Evolutionary conservation across 495 filamentous ascomycete genomes (phyloP), one percentile per base, ranked within the genome.

Genomic region (Cladorrhinum samala): DNA sequence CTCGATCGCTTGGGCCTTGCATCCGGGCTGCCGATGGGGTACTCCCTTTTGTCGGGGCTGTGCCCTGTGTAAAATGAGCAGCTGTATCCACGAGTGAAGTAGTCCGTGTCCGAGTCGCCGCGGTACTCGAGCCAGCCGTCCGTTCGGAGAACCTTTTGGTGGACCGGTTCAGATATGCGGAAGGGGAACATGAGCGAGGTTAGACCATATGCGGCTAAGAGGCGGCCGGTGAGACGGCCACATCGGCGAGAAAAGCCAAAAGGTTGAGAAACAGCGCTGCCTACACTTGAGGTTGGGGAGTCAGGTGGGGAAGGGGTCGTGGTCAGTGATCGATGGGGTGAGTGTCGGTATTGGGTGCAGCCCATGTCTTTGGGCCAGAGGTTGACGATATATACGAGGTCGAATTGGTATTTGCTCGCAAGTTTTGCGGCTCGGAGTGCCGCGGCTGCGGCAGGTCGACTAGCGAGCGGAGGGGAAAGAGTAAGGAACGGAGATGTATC

Each of bases 341-440:
- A 43, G 11, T 9, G 44, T 27, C 38, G 46, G 14, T 9, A 40
- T 27, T 33, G 46, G 14, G 49, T 48, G 18, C 25, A 44, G 46
- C 57, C 65, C 53, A 60, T 55, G 40, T 58, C 46, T 33, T 37
- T 65, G 4, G 72, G 72, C 72, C 72, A 72, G 2, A 76, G 58
- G 41, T 70, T 73, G 38, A 74, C 64, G 27, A 76, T 62, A 33
- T 74, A 76, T 3, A 74, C 62, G 3, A 76, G 60, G 46, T 74
- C 72, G 30, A 76, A 70, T 17, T 62, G 51, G 50, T 73, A 72
- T 23, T 59, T 59, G 0, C 56, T 53, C 4, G 73, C 73, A 27
- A 76, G 74, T 9, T 63, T 57, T 9, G 69, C 69, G 1, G 71
- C 69, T 57, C 72, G 68, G 38, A 71, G 62, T 13, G 73, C 73